Base-by-base conservation (phyloP, 139 green algal genomes). In the Tetradesmus lagerheimii region DNA sequence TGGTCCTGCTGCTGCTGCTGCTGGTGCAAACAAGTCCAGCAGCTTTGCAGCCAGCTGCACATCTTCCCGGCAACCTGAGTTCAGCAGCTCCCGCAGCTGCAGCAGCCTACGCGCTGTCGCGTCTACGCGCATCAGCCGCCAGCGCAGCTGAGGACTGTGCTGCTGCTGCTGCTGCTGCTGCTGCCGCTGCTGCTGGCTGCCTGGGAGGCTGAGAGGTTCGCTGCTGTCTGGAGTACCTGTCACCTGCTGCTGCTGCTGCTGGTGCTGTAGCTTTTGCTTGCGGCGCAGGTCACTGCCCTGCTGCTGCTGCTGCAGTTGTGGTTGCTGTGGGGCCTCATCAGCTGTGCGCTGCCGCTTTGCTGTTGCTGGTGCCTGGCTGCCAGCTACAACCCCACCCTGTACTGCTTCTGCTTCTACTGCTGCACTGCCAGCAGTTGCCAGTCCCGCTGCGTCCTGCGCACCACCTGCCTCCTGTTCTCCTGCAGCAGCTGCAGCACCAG, bases 121-220 rank as follows among this genome's bases (percentile, higher is more conserved):
- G 15, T 71, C 57, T 2, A 71, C 57, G 1, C 57, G 57, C 57
- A 71, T 8, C 57, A 71, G 57, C 45, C 4, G 82, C 81, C 25
- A 92, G 15, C 35, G 53, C 45, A 23, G 71, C 66, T 37, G 66
- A 83, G 25, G 57, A n/a, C 57, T 71, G 18, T 83, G 53, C 25
- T 18, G 15, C 88, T 91, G 18, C 64, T 53, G 39, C 77, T 83
- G 31, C 35, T n/a, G 39, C 62, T 45, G 86, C 81, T 87, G 53
- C 45, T 45, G 35, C 15, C 15, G 29, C 41, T 83, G 85, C 71
- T 84, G 85, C 67, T 83, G 67, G 34, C 64, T 77, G 47, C 57
- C 34, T 25, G 78, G 75, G 57, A 35, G 16, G 29, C 20, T 38
- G 1, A 53, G 64, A 1, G 85, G 64, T 35, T 77, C 25, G 25